phyloP scores from a whole-genome alignment of 257 asterid genomes.

The Ilex asprella region DNA sequence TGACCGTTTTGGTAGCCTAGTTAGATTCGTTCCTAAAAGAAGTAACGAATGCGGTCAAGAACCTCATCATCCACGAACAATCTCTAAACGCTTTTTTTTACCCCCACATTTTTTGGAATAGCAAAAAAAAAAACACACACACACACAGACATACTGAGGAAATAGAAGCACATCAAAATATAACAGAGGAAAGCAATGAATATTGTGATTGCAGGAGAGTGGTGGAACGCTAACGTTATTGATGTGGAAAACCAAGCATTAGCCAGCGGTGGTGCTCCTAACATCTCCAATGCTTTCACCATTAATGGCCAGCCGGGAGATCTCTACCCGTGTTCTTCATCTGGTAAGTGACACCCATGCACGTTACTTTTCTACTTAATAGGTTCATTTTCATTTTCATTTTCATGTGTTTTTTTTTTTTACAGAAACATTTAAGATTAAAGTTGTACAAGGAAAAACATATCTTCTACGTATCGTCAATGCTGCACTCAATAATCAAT shows the following conservation, averaged over 20 bases:
- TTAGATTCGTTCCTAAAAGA: too few relatives aligned
- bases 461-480: conserved; percentile 3
- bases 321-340: background rate
- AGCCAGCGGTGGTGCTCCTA: background rate
- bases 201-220: background rate
- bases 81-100: too few relatives aligned
- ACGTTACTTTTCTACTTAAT: background rate
- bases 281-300: conserved; percentile 1
- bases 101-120: too few relatives aligned
- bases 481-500: conserved; percentile 1
- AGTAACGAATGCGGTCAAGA: too few relatives aligned
- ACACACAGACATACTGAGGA: too few relatives aligned
- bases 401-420: too few relatives aligned
- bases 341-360: conserved; percentile 1
- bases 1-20: too few relatives aligned
- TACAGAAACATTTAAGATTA: background rate
- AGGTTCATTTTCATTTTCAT: background rate
- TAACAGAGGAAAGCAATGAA: background rate
- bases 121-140: too few relatives aligned
- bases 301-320: conserved; percentile 7
- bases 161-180: too few relatives aligned
- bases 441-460: background rate
- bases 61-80: too few relatives aligned
- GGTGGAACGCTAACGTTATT: conserved; percentile 8
- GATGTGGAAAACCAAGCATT: background rate